Base-by-base conservation (phyloP, 129 eudicot genomes). In the Escallonia herrerae region DNA sequence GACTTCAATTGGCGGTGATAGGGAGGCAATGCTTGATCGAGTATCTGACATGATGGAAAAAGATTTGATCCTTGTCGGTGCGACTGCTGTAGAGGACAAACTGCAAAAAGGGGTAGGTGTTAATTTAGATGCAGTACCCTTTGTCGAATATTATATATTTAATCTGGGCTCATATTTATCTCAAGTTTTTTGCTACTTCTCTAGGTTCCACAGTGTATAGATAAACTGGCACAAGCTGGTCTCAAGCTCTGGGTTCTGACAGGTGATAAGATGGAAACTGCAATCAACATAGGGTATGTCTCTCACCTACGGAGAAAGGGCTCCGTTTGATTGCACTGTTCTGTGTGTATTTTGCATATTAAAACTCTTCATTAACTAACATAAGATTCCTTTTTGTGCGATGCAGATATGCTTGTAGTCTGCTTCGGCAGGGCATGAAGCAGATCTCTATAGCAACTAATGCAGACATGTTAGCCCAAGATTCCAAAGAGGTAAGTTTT, bases 181-280 rank as follows among this genome's bases (percentile, higher is more conserved):
- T 40, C 39, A 0, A 40, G 10, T 40, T 42, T 0, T 55, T 37
- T 50, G 40, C 41, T 37, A 37, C 38, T 37, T 67, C 65, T 77
- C 5, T 56, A 94, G 99, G 99, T 94, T 71, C 99, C 99, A 69
- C 95, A 84, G 76, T 94, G 99, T 56, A 94, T 94, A 39, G 99
- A 94, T 80, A 94, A 94, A 82, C 77, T 94, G 67, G 99, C 99
- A 12, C 96, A 94, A 76, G 99, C 99, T 40, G 99, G 99, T 66
- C 91, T 94, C 68, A 94, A 94, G 84, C 67, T 94, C 74, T 94
- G 99, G 99, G 97, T 94, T 54, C 86, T 94, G 71, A 94, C 99
- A 40, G 99, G 99, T 47, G 99, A 94, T 77, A 94, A 94, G 81
- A 94, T 94, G 99, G 99, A 94, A 89, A 94, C 99, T 50, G 99